Base-by-base conservation (phyloP, 192 early-diverging fungal species). In the Phlyctochytrium planicorne region DNA sequence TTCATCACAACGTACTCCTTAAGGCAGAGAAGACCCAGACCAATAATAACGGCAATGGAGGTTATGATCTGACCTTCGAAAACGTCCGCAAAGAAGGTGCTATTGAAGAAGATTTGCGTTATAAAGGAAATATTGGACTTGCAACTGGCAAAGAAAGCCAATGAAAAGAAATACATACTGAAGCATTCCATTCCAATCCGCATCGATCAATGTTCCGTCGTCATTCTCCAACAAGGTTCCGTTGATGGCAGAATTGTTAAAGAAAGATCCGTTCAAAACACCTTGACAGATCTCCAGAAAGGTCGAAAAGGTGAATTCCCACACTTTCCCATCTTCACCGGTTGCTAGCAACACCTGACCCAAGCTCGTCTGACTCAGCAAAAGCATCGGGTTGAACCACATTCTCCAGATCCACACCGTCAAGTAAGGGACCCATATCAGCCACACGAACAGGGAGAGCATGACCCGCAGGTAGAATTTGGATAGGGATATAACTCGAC, bases 1-100 rank as follows among this genome's bases (percentile, higher is more conserved):
- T 91, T 88, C 53, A 89, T 82, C 16, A 89, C 75, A 31, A 96
- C 87, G 87, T 94, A 96, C 73, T 98, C 96, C 27, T 91, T 89
- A 65, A 98, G 78, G 35, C 91, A 82, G 65, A 94, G 90, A 25
- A 91, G 80, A 1, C 84, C 81, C n/a, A 96, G 80, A 62, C 91
- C 94, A 3, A 91, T 75, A 32, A 95, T 72, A 20, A 98, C 77
- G 2, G 91, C 86, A 30, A 90, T 67, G 30, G 89, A 74, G 0
- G 88, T 88, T 40, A 98, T 84, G 17, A 93, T 80, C 59, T 92
- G 89, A 0, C 96, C 96, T 66, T 98, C 93, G 61, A 95, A 79
- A 37, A 91, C 77, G 52, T 82, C 77, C 17, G 61, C 59, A 40
- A 74, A 73, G 56, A 83, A 78, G 17, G 34, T 35, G 32, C 60